Percentiles rank a stretch among this genome's conserved stretches.
Evolutionary conservation across 108 stramenopile species (phyloP).

Genomic region (Nitzschia sp.): DNA sequence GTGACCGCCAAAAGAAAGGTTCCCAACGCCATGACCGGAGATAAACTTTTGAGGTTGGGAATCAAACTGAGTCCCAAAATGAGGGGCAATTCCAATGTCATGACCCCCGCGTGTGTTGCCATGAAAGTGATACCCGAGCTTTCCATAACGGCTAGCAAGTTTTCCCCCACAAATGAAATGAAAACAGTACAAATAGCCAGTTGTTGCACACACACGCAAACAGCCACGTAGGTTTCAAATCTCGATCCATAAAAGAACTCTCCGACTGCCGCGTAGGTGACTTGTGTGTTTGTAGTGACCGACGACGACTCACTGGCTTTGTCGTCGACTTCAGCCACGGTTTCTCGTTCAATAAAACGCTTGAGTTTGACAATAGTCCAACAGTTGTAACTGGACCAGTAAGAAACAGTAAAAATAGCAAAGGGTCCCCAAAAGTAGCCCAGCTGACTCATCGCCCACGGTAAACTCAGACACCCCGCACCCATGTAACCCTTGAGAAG

Average conservation of each 20-base stretch:
- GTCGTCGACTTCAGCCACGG: not conserved
- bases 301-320: slow-evolving; percentile 5
- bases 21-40: slow-evolving; percentile 55
- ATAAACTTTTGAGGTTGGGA: slow-evolving; percentile 49
- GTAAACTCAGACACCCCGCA: slow-evolving; percentile 60
- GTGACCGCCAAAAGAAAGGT: slow-evolving; percentile 41
- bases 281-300: slow-evolving; percentile 21
- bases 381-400: slow-evolving; percentile 66
- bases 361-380: slow-evolving; percentile 67
- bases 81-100: slow-evolving; percentile 54
- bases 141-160: slow-evolving; percentile 54
- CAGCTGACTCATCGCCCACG: slow-evolving; percentile 68
- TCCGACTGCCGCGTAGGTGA: slow-evolving; percentile 73
- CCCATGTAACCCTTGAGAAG: slow-evolving; percentile 73
- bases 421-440: slow-evolving; percentile 45
- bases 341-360: slow-evolving; percentile 41
- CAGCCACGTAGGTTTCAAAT: slow-evolving; percentile 55
- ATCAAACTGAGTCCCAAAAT: slow-evolving; percentile 44
- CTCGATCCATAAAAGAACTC: slow-evolving; percentile 63
- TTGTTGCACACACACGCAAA: slow-evolving; percentile 59
- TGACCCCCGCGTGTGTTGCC: slow-evolving; percentile 37
- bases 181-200: slow-evolving; percentile 79
- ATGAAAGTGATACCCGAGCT: not conserved
- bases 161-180: slow-evolving; percentile 72
- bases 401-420: slow-evolving; percentile 40